A percentile compares a stretch with the other conserved stretches of the same genome.
These are phyloP conservation scores for Pilobolus umbonatus DNA, from an alignment of 192 early-diverging fungal genomes.

Conservation along the genomic window DNA sequence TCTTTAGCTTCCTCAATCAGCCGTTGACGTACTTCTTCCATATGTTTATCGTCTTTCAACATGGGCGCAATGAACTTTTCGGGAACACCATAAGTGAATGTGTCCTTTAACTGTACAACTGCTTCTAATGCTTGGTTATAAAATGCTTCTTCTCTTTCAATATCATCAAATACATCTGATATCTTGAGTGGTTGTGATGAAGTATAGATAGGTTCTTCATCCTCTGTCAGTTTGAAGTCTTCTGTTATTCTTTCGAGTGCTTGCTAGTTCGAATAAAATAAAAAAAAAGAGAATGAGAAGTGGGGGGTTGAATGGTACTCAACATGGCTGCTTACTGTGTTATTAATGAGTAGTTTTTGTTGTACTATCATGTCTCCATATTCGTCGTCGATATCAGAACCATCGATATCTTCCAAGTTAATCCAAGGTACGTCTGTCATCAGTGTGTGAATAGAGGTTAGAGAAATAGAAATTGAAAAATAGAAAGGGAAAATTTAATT, in stretches of 20 bases:
- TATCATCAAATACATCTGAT: constrained; percentile 74
- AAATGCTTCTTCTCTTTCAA: constrained; percentile 89
- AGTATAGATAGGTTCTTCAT: constrained; percentile 59
- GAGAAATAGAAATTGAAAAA: too few species aligned
- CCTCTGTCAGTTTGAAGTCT: constrained; percentile 50
- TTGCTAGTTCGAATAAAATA: constrained; percentile 23
- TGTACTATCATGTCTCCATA: constrained; percentile 35
- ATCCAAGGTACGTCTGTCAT: too few species aligned
- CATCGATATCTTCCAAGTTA: constrained; percentile 30
- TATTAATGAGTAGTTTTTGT: constrained; percentile 17
- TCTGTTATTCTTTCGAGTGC: constrained; percentile 53
- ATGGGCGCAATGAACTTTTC: constrained; percentile 96
- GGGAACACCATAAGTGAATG: constrained; percentile 74
- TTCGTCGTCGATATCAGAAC: constrained; percentile 35
- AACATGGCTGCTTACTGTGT: not conserved
- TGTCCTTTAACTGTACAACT: constrained; percentile 52
- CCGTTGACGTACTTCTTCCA: constrained; percentile 58
- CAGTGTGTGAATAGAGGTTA: too few species aligned
- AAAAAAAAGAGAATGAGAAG: too few species aligned
- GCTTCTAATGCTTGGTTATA: constrained; percentile 86
- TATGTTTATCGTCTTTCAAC: constrained; percentile 93
- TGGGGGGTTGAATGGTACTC: too few species aligned
- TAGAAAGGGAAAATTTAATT: too few species aligned
- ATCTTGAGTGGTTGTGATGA: constrained; percentile 43
- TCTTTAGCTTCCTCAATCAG: constrained; percentile 80